Base-by-base conservation (phyloP, 1,284 basidiomycete species). In the Kalmanozyma brasiliensis region DNA sequence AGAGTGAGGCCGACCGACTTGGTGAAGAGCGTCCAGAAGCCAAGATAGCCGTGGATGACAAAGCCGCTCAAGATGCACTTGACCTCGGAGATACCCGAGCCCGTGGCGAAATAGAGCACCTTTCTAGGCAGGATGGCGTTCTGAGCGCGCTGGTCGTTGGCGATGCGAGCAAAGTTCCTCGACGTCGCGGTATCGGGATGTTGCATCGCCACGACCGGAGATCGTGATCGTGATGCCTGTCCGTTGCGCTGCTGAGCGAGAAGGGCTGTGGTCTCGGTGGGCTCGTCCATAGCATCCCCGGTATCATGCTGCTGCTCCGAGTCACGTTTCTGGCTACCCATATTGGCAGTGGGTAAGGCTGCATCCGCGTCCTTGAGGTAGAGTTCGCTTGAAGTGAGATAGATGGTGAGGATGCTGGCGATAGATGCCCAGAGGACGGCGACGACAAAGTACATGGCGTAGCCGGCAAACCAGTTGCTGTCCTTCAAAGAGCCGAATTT, bases 21-120 rank as follows among this genome's bases (percentile, higher is more conserved):
- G 11, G 91, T 93, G 79, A 94, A 89, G 51, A 98, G 84, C 0
- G 91, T 93, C 68, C 93, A 90, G 37, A 87, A 89, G 26, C 95
- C 95, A 35, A 98, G 89, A 82, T 96, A 98, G 19, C 95, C 95
- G 77, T 96, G 93, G 63, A 98, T 97, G 17, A 98, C 94, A 76
- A 97, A 98, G 6, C 55, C 64, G 57, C 92, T 94, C 34, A 98
- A 85, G 57, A 98, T 96, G 63, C 93, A 94, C 84, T 98, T 98
- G 82, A 98, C 90, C 83, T 98, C 95, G 0, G 94, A 94, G 56
- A 98, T 95, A 64, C 95, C 95, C 77, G 91, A 93, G 13, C 95
- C 95, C 24, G 93, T 92, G 13, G 94, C 95, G 89, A 91, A 73
- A 59, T 70, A 73, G 47, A 57, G 64, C 33, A 56, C 46, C 41